Base-by-base conservation (phyloP, 192 early-diverging fungal species). In the Mortierella hygrophila region DNA sequence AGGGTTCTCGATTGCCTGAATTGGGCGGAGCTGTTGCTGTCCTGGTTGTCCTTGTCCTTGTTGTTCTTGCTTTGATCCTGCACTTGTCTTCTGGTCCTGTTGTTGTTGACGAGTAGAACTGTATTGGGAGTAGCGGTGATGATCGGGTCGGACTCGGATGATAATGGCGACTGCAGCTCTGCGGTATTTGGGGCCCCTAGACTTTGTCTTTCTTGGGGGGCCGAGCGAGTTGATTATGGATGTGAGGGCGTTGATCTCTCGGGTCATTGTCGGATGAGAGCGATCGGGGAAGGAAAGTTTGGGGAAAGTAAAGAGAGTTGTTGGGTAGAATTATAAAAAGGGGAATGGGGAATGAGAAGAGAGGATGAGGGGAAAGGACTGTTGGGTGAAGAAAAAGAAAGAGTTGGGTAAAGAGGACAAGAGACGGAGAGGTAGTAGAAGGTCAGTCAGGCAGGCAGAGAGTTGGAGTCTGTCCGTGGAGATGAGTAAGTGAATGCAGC, bases 161-260 rank as follows among this genome's bases (percentile, higher is more conserved):
- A 89, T 88, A 54, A 89, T 83, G 5, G 90, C 84, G 29, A 89
- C 86, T 35, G 87, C 83, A 5, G 89, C 89, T 60, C 89, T 54
- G 46, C 89, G 81, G 38, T 80, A 85, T 75, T 88, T 87, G 16
- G 85, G 76, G 7, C 78, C 70, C 35, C 82, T 81, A 1, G 89
- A 88, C 3, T 70, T 68, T 32, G 88, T 78, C 79, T 88, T 88
- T 57, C 74, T 52, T n/a, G 82, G 85, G 0, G 86, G 80, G 21
- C 79, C 84, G 32, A 86, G 75, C n/a, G 84, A 86, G 76, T 86
- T 76, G 74, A 86, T 86, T 77, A 86, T 86, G 75, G 84, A 77
- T 23, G 75, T 52, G 29, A 86, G 76, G 35, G 84, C 84, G 18
- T 60, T 40, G 75, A 86, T 76, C 63, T 86, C 84, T 80, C 84